phyloP scores from a whole-genome alignment of 2,329 filamentous ascomycete species.

The Westerdykella aurantiaca region DNA sequence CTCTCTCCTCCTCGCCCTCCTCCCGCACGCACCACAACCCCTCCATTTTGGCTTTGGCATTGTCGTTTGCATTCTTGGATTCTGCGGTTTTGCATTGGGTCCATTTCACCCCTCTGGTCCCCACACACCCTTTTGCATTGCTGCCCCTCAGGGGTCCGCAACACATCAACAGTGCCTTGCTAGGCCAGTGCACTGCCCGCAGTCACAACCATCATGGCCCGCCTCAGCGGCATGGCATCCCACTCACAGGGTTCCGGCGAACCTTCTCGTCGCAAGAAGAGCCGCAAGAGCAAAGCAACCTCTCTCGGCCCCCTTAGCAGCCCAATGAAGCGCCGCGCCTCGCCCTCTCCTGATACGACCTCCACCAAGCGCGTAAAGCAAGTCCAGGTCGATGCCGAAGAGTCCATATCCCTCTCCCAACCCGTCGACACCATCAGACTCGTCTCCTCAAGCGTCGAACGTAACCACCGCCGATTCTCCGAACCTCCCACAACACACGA shows the following conservation, averaged over 20 bases:
- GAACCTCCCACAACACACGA: conserved; percentile 24
- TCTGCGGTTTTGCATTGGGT: too few relatives aligned
- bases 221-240: conserved; percentile 29
- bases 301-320: conserved; percentile 14
- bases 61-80: too few relatives aligned
- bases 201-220: conserved; percentile 21
- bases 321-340: conserved; percentile 25
- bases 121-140: too few relatives aligned
- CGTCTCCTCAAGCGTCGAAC: conserved; percentile 5
- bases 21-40: too few relatives aligned
- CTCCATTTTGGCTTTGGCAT: too few relatives aligned
- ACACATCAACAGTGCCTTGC: too few relatives aligned
- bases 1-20: too few relatives aligned
- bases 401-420: conserved; percentile 21
- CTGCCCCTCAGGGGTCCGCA: too few relatives aligned
- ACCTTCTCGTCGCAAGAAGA: conserved; percentile 27
- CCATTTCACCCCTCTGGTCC: too few relatives aligned
- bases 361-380: conserved; percentile 32
- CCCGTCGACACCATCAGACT: conserved; percentile 10
- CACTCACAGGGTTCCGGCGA: conserved; percentile 33
- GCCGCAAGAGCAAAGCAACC: conserved; percentile 23
- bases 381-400: conserved; percentile 22
- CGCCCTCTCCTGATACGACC: conserved; percentile 16
- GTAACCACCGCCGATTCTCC: conserved; percentile 28
- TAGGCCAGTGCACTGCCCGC: too few relatives aligned